phyloP scores from a whole-genome alignment of 129 eudicot species.

The Apium graveolens region DNA sequence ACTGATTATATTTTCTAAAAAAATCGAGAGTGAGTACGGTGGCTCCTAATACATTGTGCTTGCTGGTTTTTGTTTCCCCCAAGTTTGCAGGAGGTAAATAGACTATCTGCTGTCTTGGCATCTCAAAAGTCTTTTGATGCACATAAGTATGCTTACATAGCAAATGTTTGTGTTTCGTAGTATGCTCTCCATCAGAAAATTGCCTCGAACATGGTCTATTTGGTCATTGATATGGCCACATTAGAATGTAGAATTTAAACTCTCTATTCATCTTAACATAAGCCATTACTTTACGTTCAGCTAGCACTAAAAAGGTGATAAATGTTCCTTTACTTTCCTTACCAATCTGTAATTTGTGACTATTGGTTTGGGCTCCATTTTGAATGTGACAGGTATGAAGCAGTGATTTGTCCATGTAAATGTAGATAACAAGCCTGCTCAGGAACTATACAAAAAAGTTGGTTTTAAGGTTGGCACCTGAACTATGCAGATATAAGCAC shows the following conservation, averaged over 20 bases:
- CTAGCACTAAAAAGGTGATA: too few species aligned
- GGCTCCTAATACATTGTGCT: background rate
- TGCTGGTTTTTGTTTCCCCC: slow-evolving; percentile 1
- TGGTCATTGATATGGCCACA: slow-evolving; percentile 55
- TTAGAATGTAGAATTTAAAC: slow-evolving; percentile 34
- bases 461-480: slow-evolving; percentile 57
- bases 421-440: slow-evolving; percentile 66
- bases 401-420: slow-evolving; percentile 73
- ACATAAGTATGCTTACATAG: slow-evolving; percentile 71
- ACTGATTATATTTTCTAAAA: background rate
- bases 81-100: slow-evolving; percentile 47
- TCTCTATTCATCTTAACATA: background rate
- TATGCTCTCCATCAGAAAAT: slow-evolving; percentile 70
- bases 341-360: background rate
- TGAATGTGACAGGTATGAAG: slow-evolving; percentile 49
- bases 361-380: slow-evolving; percentile 2
- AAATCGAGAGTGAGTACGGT: background rate
- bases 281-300: too few species aligned
- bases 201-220: slow-evolving; percentile 66
- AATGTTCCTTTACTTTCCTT: background rate
- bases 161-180: slow-evolving; percentile 82
- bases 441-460: slow-evolving; percentile 54
- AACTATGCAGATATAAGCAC: background rate
- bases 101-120: slow-evolving; percentile 48
- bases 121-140: slow-evolving; percentile 50